Conservation (phyloP, 768 basidiomycete genomes). For the Auricularia cornea region DNA sequence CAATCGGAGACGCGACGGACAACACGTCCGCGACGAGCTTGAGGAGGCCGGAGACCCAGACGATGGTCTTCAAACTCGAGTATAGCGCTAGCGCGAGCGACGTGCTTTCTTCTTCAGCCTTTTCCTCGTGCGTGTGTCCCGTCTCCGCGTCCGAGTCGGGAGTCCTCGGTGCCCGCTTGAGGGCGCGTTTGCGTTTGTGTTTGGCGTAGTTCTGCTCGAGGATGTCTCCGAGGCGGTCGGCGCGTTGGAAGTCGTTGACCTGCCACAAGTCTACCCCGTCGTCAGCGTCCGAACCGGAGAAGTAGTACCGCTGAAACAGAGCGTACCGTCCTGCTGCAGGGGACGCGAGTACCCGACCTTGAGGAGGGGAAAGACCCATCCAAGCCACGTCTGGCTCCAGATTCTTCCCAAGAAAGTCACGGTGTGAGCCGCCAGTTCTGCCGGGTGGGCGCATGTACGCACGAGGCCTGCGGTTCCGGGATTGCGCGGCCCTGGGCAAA, state of each 20-base stretch:
- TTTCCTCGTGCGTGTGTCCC: background rate
- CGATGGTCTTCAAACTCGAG: background rate
- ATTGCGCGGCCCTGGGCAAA: slow-evolving; percentile 40
- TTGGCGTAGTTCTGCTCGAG: slow-evolving; percentile 41
- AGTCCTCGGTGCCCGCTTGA: slow-evolving; percentile 8
- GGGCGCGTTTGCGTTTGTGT: slow-evolving; percentile 41
- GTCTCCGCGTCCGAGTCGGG: background rate
- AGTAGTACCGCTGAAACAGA: background rate
- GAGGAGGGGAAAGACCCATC: slow-evolving; percentile 46
- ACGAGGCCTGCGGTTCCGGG: slow-evolving; percentile 28
- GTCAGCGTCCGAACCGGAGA: background rate
- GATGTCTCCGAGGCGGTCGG: slow-evolving; percentile 30
- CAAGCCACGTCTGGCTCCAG: background rate
- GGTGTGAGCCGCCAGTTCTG: background rate
- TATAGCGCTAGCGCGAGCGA: background rate
- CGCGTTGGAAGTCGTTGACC: slow-evolving; percentile 32
- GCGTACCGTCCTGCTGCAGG: slow-evolving; percentile 44
- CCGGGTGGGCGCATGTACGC: background rate
- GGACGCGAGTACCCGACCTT: slow-evolving; percentile 52
- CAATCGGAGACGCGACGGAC: slow-evolving; percentile 46
- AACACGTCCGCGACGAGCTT: slow-evolving; percentile 30
- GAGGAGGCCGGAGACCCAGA: background rate
- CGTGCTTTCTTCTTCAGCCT: background rate
- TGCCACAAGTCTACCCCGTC: slow-evolving; percentile 43
- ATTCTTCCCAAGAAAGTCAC: background rate